Conservation (phyloP, 2,329 filamentous ascomycete genomes). For the Geoglossum cookeanum region DNA sequence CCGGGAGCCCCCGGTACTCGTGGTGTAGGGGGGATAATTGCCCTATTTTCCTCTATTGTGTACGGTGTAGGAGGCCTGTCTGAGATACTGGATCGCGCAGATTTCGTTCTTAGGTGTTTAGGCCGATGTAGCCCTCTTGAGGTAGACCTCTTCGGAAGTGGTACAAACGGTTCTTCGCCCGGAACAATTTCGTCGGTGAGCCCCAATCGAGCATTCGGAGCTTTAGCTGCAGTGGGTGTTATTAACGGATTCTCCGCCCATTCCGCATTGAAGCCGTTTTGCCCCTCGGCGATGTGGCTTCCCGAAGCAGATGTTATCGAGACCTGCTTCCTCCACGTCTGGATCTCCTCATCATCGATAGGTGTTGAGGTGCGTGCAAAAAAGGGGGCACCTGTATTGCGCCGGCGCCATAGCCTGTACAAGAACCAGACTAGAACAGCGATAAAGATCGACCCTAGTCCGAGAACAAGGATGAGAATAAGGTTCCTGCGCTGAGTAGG, state of each 20-base stretch:
- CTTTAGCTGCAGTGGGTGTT: slow-evolving; percentile 34
- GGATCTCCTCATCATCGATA: slow-evolving; percentile 46
- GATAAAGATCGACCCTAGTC: neutral
- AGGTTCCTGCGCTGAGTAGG: neutral
- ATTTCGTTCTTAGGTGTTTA: neutral
- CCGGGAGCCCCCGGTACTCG: neutral
- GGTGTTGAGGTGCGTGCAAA: slow-evolving; percentile 35
- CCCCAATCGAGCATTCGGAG: slow-evolving; percentile 42
- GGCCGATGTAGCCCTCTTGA: neutral
- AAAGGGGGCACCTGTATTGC: slow-evolving; percentile 22
- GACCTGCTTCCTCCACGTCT: slow-evolving; percentile 32
- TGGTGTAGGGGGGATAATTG: neutral
- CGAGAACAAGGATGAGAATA: neutral
- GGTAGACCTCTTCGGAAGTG: slow-evolving; percentile 31
- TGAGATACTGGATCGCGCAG: neutral
- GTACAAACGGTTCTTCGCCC: slow-evolving; percentile 39
- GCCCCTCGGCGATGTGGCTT: slow-evolving; percentile 13
- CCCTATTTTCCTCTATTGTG: neutral
- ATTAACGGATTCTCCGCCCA: neutral
- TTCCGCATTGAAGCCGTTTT: neutral
- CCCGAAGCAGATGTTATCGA: slow-evolving; percentile 12
- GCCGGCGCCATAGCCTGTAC: neutral
- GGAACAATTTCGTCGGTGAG: slow-evolving; percentile 42
- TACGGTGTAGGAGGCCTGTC: slow-evolving; percentile 2
- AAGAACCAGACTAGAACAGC: neutral